Evolutionary conservation across 2,329 filamentous ascomycete genomes (phyloP), one percentile per base, ranked within the genome.

Genomic region (Penicillium rolfsii): DNA sequence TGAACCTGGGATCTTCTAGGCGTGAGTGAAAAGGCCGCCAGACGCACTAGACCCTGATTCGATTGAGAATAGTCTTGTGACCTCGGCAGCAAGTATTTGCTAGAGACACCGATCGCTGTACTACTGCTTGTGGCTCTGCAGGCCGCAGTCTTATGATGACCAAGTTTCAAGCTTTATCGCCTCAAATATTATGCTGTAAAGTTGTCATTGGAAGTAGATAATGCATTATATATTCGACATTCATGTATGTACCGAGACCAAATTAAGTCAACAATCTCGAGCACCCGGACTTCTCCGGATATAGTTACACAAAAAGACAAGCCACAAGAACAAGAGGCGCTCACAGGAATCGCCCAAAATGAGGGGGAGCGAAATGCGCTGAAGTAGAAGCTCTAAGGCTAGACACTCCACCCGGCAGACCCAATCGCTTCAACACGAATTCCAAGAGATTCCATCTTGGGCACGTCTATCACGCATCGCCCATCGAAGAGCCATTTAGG

Each of bases 401-500:
- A 58, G n/a, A 52, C 36, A 33, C 24, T 43, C 55, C 48, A 43
- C 14, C 62, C 58, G 16, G 57, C 52, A 26, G 64, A 66, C 1
- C 64, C 64, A 57, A 66, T 66, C 30, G 61, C 64, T 38, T 66
- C 64, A 16, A 66, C 64, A 4, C 57, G 57, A 46, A 66, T 64
- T 14, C 62, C 64, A 8, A 64, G 43, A 28, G 60, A 49, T 8
- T 38, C 58, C 64, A 66, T 66, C 53, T 64, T 58, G 19, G 56
- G 56, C 1, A 56, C 52, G 11, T 64, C 58, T 16, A 66, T 62
- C 26, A 66, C 63, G 19, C 64, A 66, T 14, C 64, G 48, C 2
- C 64, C 64, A 46, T 66, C 62, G 11, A 66, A 66, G 7, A 64
- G 53, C 64, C 64, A 66, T 26, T 62, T 64, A 6, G 62, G 64